Evolutionary conservation across 352 stramenopile species (phyloP).

Genomic region (Pythium oligandrum): DNA sequence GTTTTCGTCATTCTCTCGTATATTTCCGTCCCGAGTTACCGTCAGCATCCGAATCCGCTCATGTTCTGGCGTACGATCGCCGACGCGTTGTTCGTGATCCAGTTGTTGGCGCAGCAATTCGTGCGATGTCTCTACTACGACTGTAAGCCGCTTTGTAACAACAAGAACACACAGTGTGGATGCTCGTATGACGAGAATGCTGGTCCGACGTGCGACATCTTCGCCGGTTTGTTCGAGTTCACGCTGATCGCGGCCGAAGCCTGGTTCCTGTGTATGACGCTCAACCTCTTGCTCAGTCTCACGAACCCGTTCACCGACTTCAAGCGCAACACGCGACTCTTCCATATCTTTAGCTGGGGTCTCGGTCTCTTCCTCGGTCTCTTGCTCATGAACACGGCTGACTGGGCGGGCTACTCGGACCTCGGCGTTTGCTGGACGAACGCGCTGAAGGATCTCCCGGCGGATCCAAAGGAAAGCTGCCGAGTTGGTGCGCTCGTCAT

Average conservation of each 20-base stretch:
- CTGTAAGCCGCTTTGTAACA: slow-evolving; percentile 72
- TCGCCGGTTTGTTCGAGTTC: slow-evolving; percentile 83
- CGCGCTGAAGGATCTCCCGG: slow-evolving; percentile 56
- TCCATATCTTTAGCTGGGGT: slow-evolving; percentile 85
- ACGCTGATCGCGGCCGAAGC: slow-evolving; percentile 77
- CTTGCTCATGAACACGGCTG: slow-evolving; percentile 61
- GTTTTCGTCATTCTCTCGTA: slow-evolving; percentile 86
- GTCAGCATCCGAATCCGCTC: slow-evolving; percentile 84
- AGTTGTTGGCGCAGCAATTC: slow-evolving; percentile 79
- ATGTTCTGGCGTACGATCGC: slow-evolving; percentile 87
- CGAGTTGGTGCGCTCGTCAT: slow-evolving; percentile 33
- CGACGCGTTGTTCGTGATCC: slow-evolving; percentile 79
- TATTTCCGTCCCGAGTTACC: slow-evolving; percentile 68
- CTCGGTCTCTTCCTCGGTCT: slow-evolving; percentile 50
- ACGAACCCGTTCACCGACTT: slow-evolving; percentile 91
- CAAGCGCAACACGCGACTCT: slow-evolving; percentile 79
- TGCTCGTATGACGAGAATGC: slow-evolving; percentile 46
- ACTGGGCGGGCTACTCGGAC: slow-evolving; percentile 85
- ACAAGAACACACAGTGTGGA: slow-evolving; percentile 65
- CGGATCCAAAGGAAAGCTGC: slow-evolving; percentile 24
- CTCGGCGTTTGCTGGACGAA: slow-evolving; percentile 86
- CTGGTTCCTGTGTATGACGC: slow-evolving; percentile 89
- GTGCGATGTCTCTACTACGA: slow-evolving; percentile 74
- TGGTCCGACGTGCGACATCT: slow-evolving; percentile 57
- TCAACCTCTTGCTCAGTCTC: slow-evolving; percentile 82